Evolutionary conservation across 2,329 filamentous ascomycete genomes (phyloP), one percentile per base, ranked within the genome.

Genomic region (Didymella pomorum): DNA sequence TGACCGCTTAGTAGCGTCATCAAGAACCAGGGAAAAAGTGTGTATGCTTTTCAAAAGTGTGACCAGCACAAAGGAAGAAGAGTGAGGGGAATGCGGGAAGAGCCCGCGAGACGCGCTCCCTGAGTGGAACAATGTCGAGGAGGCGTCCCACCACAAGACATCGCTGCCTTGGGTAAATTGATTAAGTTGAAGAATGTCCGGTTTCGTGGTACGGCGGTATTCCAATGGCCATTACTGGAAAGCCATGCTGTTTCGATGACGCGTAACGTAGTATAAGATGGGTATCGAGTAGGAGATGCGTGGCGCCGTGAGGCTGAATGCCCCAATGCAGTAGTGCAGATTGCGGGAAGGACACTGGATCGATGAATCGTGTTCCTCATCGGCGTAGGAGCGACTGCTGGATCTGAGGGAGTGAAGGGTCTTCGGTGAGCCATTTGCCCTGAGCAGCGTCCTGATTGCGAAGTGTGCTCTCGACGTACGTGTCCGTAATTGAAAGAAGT

Each of bases 361-460:
- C 52, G 50, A 42, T 26, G 23, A 26, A 26, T 44, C 50, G 44
- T 45, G 14, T 25, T 18, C 43, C 50, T 60, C 65, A 74, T 68
- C 69, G 71, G 62, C 72, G 69, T 67, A 75, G 65, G 50, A 76
- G 65, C 29, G 71, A 67, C 45, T 76, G 76, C 61, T 78, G 79
- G 46, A 87, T 84, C 20, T 78, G 77, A 16, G 79, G 77, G 56
- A 88, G 75, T 8, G 82, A 79, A 3, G 86, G 86, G 67, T 88
- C 86, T 61, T 89, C 86, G 35, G 77, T 76, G 43, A 87, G 77
- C 86, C 86, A 89, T 75, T 87, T 86, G 37, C 84, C 83, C 62
- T 85, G 83, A 41, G 82, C 76, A 42, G 78, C 67, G 67, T 88
- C 86, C 39, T 83, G 81, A 25, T 80, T 76, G 61, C 83, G 81